A percentile compares a stretch with the other conserved stretches of the same genome.
Evolutionary conservation across 2,329 filamentous ascomycete species (phyloP).

Genomic region (Colletotrichum sp.): DNA sequence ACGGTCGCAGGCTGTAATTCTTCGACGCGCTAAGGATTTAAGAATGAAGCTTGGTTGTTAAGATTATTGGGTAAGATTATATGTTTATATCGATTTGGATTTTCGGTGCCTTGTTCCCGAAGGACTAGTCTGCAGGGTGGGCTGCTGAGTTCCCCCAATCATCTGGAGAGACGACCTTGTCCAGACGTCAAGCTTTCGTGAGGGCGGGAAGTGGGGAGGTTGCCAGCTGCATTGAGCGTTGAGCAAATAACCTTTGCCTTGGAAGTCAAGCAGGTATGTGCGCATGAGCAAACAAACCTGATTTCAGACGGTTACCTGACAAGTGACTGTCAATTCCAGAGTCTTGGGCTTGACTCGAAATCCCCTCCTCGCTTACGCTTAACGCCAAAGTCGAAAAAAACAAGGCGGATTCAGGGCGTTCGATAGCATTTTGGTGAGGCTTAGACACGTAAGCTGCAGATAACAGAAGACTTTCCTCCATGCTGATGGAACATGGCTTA

Average conservation of each 20-base stretch:
- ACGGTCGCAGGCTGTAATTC: not conserved
- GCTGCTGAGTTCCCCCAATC: not conserved
- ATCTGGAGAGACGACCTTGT: not conserved
- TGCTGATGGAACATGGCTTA: not conserved
- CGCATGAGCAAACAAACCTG: not conserved
- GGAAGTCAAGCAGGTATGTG: not conserved
- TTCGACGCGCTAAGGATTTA: not conserved
- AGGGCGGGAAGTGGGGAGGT: not conserved
- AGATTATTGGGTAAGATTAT: not conserved
- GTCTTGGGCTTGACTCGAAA: not conserved
- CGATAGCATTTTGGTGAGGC: not conserved
- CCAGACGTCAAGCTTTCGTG: not conserved
- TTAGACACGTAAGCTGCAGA: not conserved
- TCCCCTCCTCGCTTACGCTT: not conserved
- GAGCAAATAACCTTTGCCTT: not conserved
- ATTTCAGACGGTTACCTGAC: constrained; percentile 4
- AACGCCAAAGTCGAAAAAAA: not conserved
- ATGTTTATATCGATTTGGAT: not conserved
- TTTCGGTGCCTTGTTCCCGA: not conserved
- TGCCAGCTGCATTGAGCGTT: not conserved
- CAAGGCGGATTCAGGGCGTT: not conserved
- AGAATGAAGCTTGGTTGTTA: not conserved
- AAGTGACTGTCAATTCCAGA: not conserved
- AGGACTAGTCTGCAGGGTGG: not conserved
- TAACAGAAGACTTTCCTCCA: too few relatives aligned